Evolutionary conservation across 345 rosid species (phyloP).

Genomic region (Gossypium australe): DNA sequence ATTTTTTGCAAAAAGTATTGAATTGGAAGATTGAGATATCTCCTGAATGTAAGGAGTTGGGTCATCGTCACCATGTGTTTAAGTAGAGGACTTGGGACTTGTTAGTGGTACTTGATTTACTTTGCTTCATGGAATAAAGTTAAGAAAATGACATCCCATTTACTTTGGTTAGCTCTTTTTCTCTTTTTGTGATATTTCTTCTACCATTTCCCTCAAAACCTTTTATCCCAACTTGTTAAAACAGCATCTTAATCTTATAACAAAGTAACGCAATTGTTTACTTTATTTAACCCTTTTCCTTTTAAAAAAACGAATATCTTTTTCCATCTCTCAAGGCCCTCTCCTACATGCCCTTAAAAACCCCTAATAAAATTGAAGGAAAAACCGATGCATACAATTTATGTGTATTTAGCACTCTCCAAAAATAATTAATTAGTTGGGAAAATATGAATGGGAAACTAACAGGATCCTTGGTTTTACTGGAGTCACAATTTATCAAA

Average conservation of each 20-base stretch:
- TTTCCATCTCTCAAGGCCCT: neutral
- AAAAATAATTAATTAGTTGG: neutral
- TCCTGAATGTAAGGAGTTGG: conserved; percentile 13
- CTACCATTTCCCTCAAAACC: neutral
- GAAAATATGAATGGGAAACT: neutral
- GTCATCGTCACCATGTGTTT: conserved; percentile 15
- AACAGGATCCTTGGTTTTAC: neutral
- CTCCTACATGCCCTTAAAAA: neutral
- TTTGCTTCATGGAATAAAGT: conserved; percentile 5
- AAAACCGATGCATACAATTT: too few species aligned
- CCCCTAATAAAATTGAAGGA: neutral
- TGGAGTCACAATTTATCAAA: neutral
- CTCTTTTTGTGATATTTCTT: neutral
- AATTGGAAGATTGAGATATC: neutral
- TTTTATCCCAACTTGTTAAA: neutral
- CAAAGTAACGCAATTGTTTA: neutral
- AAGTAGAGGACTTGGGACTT: conserved; percentile 13
- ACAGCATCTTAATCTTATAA: neutral
- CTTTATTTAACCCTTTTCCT: neutral
- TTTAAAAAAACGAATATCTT: neutral
- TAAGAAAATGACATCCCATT: neutral
- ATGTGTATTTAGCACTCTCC: too few species aligned
- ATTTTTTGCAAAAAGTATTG: conserved; percentile 21
- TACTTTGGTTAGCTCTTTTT: neutral
- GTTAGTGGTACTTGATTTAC: neutral